Evolutionary conservation across 805 yeast species (phyloP).

Genomic region (Lipomyces orientalis): DNA sequence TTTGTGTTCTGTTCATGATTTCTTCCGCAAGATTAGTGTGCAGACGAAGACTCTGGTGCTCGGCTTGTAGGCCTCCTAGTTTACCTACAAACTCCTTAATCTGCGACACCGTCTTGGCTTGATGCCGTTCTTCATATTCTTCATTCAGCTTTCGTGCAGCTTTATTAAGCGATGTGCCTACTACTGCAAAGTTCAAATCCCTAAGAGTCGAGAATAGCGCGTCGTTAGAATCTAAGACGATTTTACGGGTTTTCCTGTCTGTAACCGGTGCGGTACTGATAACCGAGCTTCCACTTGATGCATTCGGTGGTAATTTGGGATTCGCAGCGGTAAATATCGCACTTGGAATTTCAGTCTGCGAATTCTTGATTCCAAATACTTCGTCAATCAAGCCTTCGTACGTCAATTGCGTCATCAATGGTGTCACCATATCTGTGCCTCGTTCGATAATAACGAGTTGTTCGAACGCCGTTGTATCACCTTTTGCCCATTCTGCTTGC

Average conservation of each 20-base stretch:
- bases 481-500: slow-evolving; percentile 40
- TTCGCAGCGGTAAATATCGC: slow-evolving; percentile 33
- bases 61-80: slow-evolving; percentile 66
- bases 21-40: slow-evolving; percentile 46
- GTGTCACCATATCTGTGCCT: slow-evolving; percentile 72
- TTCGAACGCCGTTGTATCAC: slow-evolving; percentile 44
- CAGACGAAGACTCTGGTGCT: slow-evolving; percentile 69
- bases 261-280: slow-evolving; percentile 18
- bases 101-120: slow-evolving; percentile 63
- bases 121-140: slow-evolving; percentile 66
- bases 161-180: slow-evolving; percentile 73
- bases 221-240: slow-evolving; percentile 49
- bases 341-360: slow-evolving; percentile 45
- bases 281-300: slow-evolving; percentile 13
- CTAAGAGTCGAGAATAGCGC: slow-evolving; percentile 58
- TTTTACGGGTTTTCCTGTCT: slow-evolving; percentile 37
- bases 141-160: slow-evolving; percentile 73
- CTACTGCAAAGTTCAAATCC: slow-evolving; percentile 75
- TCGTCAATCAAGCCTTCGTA: slow-evolving; percentile 86
- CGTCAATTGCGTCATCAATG: slow-evolving; percentile 75
- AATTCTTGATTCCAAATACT: slow-evolving; percentile 53
- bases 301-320: slow-evolving; percentile 15
- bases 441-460: slow-evolving; percentile 84
- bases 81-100: slow-evolving; percentile 75
- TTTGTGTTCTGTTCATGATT: slow-evolving; percentile 37